Conservation (phyloP, 2,329 filamentous ascomycete species). For the Penicillium freii region DNA sequence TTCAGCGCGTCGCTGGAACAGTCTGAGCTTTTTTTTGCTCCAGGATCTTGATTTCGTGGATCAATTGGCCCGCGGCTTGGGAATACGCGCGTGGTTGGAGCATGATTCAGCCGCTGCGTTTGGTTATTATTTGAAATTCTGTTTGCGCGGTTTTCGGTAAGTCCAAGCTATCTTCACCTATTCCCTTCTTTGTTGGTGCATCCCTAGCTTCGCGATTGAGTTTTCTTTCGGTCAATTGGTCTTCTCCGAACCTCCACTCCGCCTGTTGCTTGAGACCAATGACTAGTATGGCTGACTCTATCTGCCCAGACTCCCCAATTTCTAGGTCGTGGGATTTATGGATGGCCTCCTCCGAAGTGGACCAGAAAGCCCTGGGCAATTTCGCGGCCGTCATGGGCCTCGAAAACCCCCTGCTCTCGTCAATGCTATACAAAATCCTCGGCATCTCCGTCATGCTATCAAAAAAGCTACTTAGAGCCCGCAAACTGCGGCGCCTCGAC, state of each 20-base stretch:
- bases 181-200: not conserved
- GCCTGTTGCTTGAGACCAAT: not conserved
- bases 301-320: conserved; percentile 29
- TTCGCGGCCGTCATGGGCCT: conserved; percentile 77
- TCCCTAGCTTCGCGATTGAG: not conserved
- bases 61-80: conserved; percentile 7
- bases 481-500: conserved; percentile 80
- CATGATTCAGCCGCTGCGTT: conserved; percentile 29
- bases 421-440: conserved; percentile 83
- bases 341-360: conserved; percentile 96
- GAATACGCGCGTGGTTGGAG: conserved; percentile 29
- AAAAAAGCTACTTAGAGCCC: conserved; percentile 75
- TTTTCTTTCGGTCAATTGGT: not conserved
- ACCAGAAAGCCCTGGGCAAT: conserved; percentile 92
- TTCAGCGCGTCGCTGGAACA: not conserved
- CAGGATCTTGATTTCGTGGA: not conserved
- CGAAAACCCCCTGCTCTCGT: conserved; percentile 71
- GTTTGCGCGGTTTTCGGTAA: conserved; percentile 35
- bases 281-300: conserved; percentile 29
- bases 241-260: not conserved
- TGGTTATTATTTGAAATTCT: conserved; percentile 23
- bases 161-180: conserved; percentile 17
- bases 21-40: not conserved
- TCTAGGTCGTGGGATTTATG: conserved; percentile 39
- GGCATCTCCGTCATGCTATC: conserved; percentile 87